A percentile compares a stretch with the other conserved stretches of the same genome.
Evolutionary conservation across 352 stramenopile genomes (phyloP).

Genomic region (Pythium pyrilobum): DNA sequence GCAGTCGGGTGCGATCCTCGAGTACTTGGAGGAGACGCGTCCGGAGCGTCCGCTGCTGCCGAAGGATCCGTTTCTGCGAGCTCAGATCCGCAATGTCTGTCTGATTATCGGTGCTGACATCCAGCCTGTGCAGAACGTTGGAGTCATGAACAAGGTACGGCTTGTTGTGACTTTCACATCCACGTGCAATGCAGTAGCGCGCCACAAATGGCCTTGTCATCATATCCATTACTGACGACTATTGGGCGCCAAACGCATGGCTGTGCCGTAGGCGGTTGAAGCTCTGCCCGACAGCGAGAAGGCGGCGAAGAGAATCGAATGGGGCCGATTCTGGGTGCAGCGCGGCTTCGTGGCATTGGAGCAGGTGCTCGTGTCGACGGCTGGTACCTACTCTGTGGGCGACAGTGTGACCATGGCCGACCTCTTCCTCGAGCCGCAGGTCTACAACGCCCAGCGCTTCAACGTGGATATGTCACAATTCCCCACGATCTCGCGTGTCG

Average conservation of each 20-base stretch:
- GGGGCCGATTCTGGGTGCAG: conserved; percentile 67
- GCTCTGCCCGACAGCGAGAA: conserved; percentile 47
- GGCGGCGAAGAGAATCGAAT: conserved; percentile 38
- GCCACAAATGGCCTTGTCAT: too few species aligned
- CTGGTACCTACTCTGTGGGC: conserved; percentile 64
- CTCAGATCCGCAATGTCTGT: conserved; percentile 82
- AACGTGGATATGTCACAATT: conserved; percentile 86
- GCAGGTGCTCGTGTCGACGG: conserved; percentile 41
- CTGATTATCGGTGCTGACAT: conserved; percentile 90
- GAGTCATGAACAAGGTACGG: conserved; percentile 56
- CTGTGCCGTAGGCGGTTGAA: conserved; percentile 17
- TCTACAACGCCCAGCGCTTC: conserved; percentile 91
- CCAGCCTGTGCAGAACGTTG: conserved; percentile 90
- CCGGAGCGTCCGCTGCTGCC: conserved; percentile 68
- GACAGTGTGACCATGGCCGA: conserved; percentile 87
- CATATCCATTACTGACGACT: too few species aligned
- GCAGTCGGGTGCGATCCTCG: conserved; percentile 90
- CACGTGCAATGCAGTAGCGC: too few species aligned
- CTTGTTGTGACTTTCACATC: too few species aligned
- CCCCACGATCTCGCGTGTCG: conserved; percentile 82
- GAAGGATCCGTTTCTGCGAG: conserved; percentile 51
- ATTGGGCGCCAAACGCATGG: conserved; percentile 7
- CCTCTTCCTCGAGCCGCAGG: conserved; percentile 86
- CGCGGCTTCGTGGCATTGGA: conserved; percentile 86
- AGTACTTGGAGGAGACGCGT: conserved; percentile 90